Percentiles rank a stretch among this genome's conserved stretches.
Conservation (phyloP, 345 rosid genomes). For the Citrus maxima region DNA sequence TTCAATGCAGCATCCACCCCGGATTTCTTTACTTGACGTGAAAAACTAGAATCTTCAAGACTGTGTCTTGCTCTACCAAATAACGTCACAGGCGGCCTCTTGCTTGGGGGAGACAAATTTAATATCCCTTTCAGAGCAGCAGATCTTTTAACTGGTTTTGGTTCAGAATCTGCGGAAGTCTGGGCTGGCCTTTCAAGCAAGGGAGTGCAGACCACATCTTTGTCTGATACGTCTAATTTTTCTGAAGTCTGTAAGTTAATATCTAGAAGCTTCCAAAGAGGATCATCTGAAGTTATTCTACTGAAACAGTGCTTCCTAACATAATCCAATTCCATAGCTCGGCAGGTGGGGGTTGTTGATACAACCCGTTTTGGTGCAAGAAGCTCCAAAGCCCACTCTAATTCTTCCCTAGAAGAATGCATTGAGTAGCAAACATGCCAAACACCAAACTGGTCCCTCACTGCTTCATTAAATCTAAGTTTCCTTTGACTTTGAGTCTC, state of each 20-base stretch:
- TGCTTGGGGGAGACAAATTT: constrained; percentile 42
- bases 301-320: constrained; percentile 52
- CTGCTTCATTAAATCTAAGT: constrained; percentile 57
- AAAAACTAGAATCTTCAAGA: constrained; percentile 29
- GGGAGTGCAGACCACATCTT: constrained; percentile 24
- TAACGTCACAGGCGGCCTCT: constrained; percentile 48
- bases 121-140: constrained; percentile 23
- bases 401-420: constrained; percentile 81
- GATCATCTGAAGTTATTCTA: constrained; percentile 44
- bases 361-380: constrained; percentile 81
- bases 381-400: constrained; percentile 67
- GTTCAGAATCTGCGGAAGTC: constrained; percentile 24
- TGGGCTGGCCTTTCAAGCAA: constrained; percentile 24
- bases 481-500: constrained; percentile 36
- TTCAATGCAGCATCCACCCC: not conserved
- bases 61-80: constrained; percentile 73
- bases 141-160: constrained; percentile 22
- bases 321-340: constrained; percentile 76
- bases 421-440: constrained; percentile 94
- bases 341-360: constrained; percentile 72
- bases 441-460: constrained; percentile 68
- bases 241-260: constrained; percentile 43
- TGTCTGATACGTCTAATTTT: constrained; percentile 21
- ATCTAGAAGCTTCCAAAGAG: constrained; percentile 79
- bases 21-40: constrained; percentile 13